Evolutionary conservation across 805 yeast genomes (phyloP).

Genomic region (Kuraishia piskuri): DNA sequence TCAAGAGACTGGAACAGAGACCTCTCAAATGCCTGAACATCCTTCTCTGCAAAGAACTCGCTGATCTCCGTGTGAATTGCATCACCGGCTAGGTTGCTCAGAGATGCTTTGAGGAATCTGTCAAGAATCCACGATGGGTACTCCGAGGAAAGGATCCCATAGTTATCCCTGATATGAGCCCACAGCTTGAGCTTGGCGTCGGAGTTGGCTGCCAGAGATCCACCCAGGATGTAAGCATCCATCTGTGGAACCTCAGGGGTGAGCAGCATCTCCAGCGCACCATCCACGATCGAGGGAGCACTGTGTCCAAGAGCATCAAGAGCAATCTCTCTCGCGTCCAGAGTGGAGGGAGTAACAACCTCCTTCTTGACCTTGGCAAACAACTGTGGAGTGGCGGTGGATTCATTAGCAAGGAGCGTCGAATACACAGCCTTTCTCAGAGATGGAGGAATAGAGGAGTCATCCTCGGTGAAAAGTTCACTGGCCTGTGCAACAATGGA

Average conservation of each 20-base stretch:
- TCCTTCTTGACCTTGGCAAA: constrained; percentile 36
- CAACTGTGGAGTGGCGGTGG: constrained; percentile 18
- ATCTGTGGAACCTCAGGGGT: constrained; percentile 42
- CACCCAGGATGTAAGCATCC: constrained; percentile 48
- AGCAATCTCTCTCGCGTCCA: constrained; percentile 53
- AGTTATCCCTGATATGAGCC: constrained; percentile 40
- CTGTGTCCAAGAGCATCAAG: constrained; percentile 44
- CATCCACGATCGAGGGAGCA: constrained; percentile 23
- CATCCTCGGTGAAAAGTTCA: not conserved
- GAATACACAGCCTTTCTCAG: constrained; percentile 33
- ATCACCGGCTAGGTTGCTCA: constrained; percentile 25
- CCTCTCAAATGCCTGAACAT: constrained; percentile 49
- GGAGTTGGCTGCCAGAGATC: constrained; percentile 37
- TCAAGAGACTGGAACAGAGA: constrained; percentile 50
- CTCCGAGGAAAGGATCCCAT: constrained; percentile 30
- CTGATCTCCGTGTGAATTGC: constrained; percentile 28
- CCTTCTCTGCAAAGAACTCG: constrained; percentile 35
- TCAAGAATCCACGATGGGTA: constrained; percentile 28
- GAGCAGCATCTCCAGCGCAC: constrained; percentile 30
- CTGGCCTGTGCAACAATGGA: constrained; percentile 19
- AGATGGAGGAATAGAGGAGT: not conserved
- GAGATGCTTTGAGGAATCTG: constrained; percentile 23
- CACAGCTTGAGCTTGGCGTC: constrained; percentile 35
- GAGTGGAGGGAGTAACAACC: constrained; percentile 38
- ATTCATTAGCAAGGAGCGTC: constrained; percentile 30